Conservation (phyloP, 768 basidiomycete genomes). For the Tephrocybe sp. region DNA sequence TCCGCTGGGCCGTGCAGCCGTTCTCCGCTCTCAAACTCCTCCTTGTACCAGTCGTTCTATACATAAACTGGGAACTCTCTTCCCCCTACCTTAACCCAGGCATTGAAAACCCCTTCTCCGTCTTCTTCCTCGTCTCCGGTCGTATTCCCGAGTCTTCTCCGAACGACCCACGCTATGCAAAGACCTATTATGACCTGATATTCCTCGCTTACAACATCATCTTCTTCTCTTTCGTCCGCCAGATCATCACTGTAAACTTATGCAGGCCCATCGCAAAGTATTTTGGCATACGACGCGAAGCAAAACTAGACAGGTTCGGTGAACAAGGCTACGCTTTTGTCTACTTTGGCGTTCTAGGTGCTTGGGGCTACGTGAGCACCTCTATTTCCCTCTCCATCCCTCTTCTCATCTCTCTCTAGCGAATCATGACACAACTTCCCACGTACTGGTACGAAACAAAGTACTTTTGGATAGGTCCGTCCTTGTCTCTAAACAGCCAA, state of each 20-base stretch:
- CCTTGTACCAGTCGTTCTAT: constrained; percentile 58
- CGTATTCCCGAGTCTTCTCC: constrained; percentile 49
- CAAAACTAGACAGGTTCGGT: constrained; percentile 81
- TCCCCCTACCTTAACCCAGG: constrained; percentile 44
- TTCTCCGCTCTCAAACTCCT: constrained; percentile 65
- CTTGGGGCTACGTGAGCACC: constrained; percentile 75
- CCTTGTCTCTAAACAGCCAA: neutral
- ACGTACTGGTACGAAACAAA: constrained; percentile 86
- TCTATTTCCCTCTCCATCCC: neutral
- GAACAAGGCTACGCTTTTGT: constrained; percentile 89
- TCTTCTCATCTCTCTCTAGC: constrained; percentile 38
- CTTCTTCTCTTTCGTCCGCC: constrained; percentile 87
- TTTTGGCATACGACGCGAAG: constrained; percentile 65
- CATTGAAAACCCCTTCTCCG: constrained; percentile 70
- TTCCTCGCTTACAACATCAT: constrained; percentile 86
- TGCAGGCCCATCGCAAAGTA: constrained; percentile 66
- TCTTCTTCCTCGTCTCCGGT: constrained; percentile 72
- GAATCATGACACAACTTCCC: constrained; percentile 78
- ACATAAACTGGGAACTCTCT: constrained; percentile 61
- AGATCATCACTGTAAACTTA: constrained; percentile 64
- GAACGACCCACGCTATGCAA: constrained; percentile 65
- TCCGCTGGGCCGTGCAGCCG: constrained; percentile 74
- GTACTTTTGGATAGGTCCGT: constrained; percentile 80
- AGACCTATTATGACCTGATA: constrained; percentile 70
- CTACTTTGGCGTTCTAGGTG: constrained; percentile 73